Evolutionary conservation across 257 asterid genomes (phyloP).

Genomic region (Scutellaria galericulata): DNA sequence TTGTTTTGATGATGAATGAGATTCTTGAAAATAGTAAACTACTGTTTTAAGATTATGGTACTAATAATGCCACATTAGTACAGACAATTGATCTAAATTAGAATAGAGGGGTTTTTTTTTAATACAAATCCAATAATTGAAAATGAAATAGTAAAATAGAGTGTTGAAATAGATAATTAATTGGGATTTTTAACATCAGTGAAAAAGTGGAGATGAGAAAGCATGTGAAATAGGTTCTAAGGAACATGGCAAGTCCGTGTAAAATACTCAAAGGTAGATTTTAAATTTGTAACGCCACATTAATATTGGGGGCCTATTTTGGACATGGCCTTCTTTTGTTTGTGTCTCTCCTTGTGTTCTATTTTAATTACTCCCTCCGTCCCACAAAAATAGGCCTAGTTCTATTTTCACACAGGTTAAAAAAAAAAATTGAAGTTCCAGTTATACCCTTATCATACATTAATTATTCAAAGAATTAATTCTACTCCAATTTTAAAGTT

Average conservation of each 20-base stretch:
- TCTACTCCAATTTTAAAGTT: too few species aligned
- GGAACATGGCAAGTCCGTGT: conserved; percentile 64
- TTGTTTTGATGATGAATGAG: neutral
- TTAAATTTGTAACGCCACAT: conserved; percentile 32
- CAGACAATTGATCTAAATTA: too few species aligned
- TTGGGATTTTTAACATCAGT: neutral
- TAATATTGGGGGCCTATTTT: conserved; percentile 43
- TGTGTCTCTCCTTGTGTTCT: conserved; percentile 4
- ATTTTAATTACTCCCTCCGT: too few species aligned
- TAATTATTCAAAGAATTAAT: too few species aligned
- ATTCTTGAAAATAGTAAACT: conserved; percentile 31
- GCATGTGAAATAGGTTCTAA: conserved; percentile 65
- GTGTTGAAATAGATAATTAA: too few species aligned
- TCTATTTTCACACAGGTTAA: too few species aligned
- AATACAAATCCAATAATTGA: too few species aligned
- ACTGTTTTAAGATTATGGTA: conserved; percentile 20
- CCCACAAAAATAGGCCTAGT: too few species aligned
- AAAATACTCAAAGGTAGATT: conserved; percentile 44
- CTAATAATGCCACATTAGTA: conserved; percentile 31
- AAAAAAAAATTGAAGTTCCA: too few species aligned
- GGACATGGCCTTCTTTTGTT: conserved; percentile 35
- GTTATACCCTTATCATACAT: too few species aligned
- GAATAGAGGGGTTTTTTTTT: too few species aligned
- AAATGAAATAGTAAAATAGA: too few species aligned
- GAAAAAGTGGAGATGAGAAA: conserved; percentile 37